phyloP scores from a whole-genome alignment of 371 early-diverging fungal species.

The Mortierella sp. region DNA sequence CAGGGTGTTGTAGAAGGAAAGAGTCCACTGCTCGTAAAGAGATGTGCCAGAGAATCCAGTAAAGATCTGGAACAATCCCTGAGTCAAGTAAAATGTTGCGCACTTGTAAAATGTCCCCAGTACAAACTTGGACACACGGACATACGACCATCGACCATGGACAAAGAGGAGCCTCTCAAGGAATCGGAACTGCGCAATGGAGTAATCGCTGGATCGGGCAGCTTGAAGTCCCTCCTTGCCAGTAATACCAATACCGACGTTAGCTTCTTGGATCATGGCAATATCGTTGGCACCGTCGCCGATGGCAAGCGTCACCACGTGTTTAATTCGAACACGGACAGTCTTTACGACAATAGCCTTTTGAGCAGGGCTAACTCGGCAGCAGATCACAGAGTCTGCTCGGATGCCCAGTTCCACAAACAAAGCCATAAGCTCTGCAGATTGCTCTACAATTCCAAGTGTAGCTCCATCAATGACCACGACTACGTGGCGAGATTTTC shows the following conservation, averaged over 20 bases:
- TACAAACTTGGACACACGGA: constrained; percentile 78
- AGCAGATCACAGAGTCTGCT: constrained; percentile 87
- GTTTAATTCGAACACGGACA: constrained; percentile 69
- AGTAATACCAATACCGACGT: constrained; percentile 89
- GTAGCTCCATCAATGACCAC: constrained; percentile 88
- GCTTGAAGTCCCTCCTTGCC: constrained; percentile 92
- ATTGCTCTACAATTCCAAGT: constrained; percentile 70
- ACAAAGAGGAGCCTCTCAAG: constrained; percentile 80
- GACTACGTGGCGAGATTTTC: constrained; percentile 62
- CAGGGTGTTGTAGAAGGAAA: constrained; percentile 85
- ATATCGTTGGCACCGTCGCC: constrained; percentile 98
- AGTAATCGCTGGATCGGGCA: constrained; percentile 84
- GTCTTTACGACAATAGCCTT: constrained; percentile 88
- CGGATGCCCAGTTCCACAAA: constrained; percentile 80
- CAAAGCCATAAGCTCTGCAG: constrained; percentile 58
- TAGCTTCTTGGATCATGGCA: constrained; percentile 92
- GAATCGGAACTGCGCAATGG: constrained; percentile 85
- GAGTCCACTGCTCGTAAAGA: constrained; percentile 83
- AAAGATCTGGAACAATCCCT: constrained; percentile 75
- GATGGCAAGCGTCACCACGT: constrained; percentile 84
- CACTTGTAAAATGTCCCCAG: constrained; percentile 89
- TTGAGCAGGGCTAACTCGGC: constrained; percentile 94
- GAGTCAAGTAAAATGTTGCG: constrained; percentile 77
- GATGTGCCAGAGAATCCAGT: constrained; percentile 88
- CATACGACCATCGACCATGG: constrained; percentile 87